phyloP scores from a whole-genome alignment of 225 moss, liverwort and hornwort genomes.

The Polytrichum commune region DNA sequence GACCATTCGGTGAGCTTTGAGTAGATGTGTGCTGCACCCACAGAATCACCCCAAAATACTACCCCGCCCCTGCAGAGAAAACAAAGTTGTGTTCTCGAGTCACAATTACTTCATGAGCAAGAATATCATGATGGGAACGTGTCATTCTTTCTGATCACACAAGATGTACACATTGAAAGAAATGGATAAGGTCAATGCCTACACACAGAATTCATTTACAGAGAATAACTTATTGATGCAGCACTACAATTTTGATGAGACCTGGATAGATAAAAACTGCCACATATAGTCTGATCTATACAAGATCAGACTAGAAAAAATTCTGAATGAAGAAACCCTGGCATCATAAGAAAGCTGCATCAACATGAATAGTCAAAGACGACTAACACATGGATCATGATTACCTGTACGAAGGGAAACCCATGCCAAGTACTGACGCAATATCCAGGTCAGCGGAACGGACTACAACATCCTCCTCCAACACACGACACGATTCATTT shows the following conservation, averaged over 20 bases:
- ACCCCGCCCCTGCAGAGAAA: slow-evolving; percentile 68
- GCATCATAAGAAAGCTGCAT: background rate
- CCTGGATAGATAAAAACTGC: too few species aligned
- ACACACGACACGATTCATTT: slow-evolving; percentile 75
- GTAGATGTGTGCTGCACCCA: slow-evolving; percentile 56
- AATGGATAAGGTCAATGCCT: too few species aligned
- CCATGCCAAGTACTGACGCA: slow-evolving; percentile 83
- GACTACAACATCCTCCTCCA: slow-evolving; percentile 75
- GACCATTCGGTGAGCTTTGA: slow-evolving; percentile 66
- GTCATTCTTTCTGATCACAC: too few species aligned
- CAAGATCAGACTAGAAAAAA: too few species aligned
- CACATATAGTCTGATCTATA: too few species aligned
- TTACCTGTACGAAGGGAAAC: slow-evolving; percentile 86
- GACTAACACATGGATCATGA: background rate
- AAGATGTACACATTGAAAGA: too few species aligned
- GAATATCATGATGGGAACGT: too few species aligned
- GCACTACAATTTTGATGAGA: too few species aligned
- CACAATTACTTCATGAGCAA: too few species aligned
- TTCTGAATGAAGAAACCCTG: too few species aligned
- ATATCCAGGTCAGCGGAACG: slow-evolving; percentile 85
- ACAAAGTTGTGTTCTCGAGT: background rate
- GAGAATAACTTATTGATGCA: too few species aligned
- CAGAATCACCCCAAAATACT: slow-evolving; percentile 77
- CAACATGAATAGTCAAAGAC: background rate
- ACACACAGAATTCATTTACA: too few species aligned